These are phyloP conservation scores for Paxillus ammoniavirescens DNA, from an alignment of 768 basidiomycete species.

Conservation along the genomic window DNA sequence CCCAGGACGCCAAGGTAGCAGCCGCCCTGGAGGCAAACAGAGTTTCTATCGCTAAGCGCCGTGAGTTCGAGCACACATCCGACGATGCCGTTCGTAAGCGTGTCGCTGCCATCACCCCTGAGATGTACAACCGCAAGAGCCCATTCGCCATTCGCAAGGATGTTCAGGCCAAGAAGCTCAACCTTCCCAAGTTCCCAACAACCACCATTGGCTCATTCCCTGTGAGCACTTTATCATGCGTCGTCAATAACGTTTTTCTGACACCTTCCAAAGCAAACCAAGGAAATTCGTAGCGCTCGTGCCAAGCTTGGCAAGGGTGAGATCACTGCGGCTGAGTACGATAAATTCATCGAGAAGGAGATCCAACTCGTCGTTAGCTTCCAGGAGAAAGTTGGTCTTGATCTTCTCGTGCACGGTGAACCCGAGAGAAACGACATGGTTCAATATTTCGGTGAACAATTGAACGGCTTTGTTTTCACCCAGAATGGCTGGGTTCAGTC, in stretches of 20 bases:
- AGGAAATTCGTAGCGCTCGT: conserved; percentile 97
- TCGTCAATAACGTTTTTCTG: background rate
- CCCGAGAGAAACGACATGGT: conserved; percentile 99
- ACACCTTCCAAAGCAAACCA: conserved; percentile 73
- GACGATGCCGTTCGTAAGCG: conserved; percentile 95
- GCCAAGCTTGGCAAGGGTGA: conserved; percentile 93
- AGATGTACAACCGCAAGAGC: conserved; percentile 83
- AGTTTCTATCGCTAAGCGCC: conserved; percentile 87
- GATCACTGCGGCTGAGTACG: conserved; percentile 83
- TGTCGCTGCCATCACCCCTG: conserved; percentile 85
- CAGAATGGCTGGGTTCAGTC: conserved; percentile 99
- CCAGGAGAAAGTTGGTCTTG: conserved; percentile 96
- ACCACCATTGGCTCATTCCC: conserved; percentile 99
- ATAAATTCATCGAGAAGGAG: conserved; percentile 98
- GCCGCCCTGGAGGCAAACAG: conserved; percentile 86
- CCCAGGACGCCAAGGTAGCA: conserved; percentile 70
- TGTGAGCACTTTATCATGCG: conserved; percentile 37
- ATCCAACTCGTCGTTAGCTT: conserved; percentile 90
- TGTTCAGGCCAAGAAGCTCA: conserved; percentile 83
- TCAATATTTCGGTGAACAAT: conserved; percentile 98
- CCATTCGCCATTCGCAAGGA: conserved; percentile 86
- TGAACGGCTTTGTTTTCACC: conserved; percentile 96
- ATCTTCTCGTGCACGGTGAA: conserved; percentile 97
- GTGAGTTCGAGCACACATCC: conserved; percentile 90
- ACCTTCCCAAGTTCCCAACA: conserved; percentile 96